Evolutionary conservation across 1,139 yeast genomes (phyloP), one percentile per base, ranked within the genome.

Genomic region (Wickerhamomyces sp.): DNA sequence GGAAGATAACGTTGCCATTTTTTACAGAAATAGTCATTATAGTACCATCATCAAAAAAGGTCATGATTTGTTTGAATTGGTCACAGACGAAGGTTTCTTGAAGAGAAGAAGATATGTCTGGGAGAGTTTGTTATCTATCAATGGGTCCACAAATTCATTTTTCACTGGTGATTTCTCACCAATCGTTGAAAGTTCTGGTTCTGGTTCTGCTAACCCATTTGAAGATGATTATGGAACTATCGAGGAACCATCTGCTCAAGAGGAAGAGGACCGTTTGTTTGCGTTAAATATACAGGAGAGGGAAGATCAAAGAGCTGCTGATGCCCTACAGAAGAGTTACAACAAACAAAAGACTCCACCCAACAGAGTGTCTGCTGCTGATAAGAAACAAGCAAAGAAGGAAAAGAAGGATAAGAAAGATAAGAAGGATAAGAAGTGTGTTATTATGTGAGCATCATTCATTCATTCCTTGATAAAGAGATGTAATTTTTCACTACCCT

Each of bases 1-100:
- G 32, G 59, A 66, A 12, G 67, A 69, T 16, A 59, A 78, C 23
- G 67, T 82, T 41, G 69, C 78, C 2, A 75, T 88, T 1, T 71
- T 88, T 40, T 88, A 88, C 63, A 67, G 95, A 49, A 88, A 88
- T 57, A 86, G 87, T 57, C 96, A 87, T 57, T 88, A 85, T 58
- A 73, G 75, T 40, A 83, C 95, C 0, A 58, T 87, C 12, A 72
- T 72, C 52, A 83, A 82, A 51, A 37, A 37, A 14, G 58, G 67
- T 44, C 57, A 64, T 35, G 71, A 69, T 47, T 58, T 86, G 39
- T 77, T 75, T 57, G 54, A 76, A 4, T 58, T 88, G 30, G 77
- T 86, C 8, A 84, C 94, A 3, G 96, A 88, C 55, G 62, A 71
- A 16, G 85, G 91, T 2, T 82, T 77, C 48, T 61, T 55, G 22